A percentile compares a stretch with the other conserved stretches of the same genome.
Evolutionary conservation across 2,329 filamentous ascomycete species (phyloP).

Genomic region (Neospermospora avenae): DNA sequence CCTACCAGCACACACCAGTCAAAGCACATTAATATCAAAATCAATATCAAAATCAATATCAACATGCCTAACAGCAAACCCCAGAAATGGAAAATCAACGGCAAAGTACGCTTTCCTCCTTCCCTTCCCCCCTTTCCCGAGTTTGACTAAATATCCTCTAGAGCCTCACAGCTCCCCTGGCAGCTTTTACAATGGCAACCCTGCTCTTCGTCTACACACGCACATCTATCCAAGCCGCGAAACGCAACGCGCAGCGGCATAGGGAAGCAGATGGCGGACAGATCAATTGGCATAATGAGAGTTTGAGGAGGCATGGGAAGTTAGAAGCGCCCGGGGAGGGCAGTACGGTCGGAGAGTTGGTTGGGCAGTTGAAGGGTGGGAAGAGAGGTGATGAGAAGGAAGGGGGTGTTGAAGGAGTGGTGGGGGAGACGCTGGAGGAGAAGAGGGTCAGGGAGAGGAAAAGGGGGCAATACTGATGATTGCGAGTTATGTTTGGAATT

Average conservation of each 20-base stretch:
- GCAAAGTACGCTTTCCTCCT: conserved; percentile 9
- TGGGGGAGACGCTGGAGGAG: conserved; percentile 27
- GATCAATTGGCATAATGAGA: conserved; percentile 53
- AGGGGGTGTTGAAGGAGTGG: no score
- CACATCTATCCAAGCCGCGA: conserved; percentile 63
- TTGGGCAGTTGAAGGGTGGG: conserved; percentile 21
- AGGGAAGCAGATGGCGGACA: conserved; percentile 55
- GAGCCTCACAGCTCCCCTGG: conserved; percentile 46
- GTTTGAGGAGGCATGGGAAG: conserved; percentile 48
- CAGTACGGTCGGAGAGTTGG: conserved; percentile 33
- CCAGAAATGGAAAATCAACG: conserved; percentile 32
- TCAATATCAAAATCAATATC: background rate
- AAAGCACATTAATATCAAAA: background rate
- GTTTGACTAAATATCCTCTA: no score
- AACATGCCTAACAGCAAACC: conserved; percentile 27
- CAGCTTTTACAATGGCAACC: conserved; percentile 53
- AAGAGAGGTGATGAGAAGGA: conserved; percentile 8
- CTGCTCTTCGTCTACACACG: conserved; percentile 57
- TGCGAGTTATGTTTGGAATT: no score
- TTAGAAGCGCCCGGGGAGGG: conserved; percentile 40
- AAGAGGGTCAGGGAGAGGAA: conserved; percentile 24
- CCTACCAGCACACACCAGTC: background rate
- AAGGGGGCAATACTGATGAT: no score
- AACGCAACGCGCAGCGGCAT: conserved; percentile 59
- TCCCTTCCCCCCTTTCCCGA: background rate